Conservation (phyloP, 495 filamentous ascomycete species). For the Penicillium odoratum region DNA sequence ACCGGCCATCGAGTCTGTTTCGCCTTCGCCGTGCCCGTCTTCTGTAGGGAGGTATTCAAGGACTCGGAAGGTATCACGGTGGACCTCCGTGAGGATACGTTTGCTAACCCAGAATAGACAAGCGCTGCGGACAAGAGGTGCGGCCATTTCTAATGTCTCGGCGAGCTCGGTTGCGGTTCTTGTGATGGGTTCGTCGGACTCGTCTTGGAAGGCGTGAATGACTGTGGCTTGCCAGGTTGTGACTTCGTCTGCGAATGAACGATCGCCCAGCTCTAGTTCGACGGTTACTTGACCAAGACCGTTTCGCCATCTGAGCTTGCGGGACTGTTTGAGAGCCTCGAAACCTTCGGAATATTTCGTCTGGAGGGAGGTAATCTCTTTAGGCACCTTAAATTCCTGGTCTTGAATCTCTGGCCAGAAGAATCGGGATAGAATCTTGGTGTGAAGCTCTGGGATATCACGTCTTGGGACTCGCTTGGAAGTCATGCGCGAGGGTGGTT, state of each 20-base stretch:
- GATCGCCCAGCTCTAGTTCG: conserved; percentile 79
- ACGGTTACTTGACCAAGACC: conserved; percentile 79
- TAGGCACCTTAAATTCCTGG: conserved; percentile 72
- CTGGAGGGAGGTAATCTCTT: conserved; percentile 61
- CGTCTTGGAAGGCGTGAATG: conserved; percentile 76
- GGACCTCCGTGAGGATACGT: conserved; percentile 65
- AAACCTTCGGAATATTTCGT: conserved; percentile 74
- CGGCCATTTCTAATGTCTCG: conserved; percentile 69
- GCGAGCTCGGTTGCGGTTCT: conserved; percentile 64
- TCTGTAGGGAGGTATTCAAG: conserved; percentile 61
- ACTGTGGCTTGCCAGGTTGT: conserved; percentile 87
- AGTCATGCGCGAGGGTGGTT: conserved; percentile 6
- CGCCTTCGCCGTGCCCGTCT: conserved; percentile 30
- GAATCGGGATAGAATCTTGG: conserved; percentile 85
- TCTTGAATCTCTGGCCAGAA: conserved; percentile 90
- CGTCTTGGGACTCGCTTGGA: conserved; percentile 3
- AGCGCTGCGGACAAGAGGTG: conserved; percentile 70
- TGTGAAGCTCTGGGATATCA: conserved; percentile 55
- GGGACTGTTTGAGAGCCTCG: conserved; percentile 70
- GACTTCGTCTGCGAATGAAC: conserved; percentile 70
- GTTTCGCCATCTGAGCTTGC: conserved; percentile 86
- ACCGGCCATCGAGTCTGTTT: conserved; percentile 20
- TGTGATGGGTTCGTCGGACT: conserved; percentile 35
- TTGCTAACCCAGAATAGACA: conserved; percentile 84
- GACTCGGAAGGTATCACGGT: conserved; percentile 57